Base-by-base conservation (phyloP, 1,139 yeast genomes). In the Ogataea hybrid region DNA sequence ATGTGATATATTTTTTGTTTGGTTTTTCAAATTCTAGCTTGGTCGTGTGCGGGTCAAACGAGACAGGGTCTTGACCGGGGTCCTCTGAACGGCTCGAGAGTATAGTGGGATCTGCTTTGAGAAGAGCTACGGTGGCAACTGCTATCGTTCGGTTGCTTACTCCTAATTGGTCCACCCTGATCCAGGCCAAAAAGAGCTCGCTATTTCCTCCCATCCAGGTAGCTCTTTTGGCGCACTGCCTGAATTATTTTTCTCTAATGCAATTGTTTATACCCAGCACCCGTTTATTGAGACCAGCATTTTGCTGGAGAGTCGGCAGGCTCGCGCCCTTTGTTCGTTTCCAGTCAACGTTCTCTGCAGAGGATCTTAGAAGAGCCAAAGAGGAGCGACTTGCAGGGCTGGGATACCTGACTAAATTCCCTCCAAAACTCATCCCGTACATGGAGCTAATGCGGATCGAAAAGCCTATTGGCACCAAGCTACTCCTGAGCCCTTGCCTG, bases 361-460 rank as follows among this genome's bases (percentile, higher is more conserved):
- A 78, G 48, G 84, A 83, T 52, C 56, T 79, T 22, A 73, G 70
- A 42, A 69, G 72, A 1, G 88, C 90, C 1, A 69, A 77, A 18
- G 59, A 72, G 28, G 77, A 78, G 4, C 68, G 92, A 46, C 55
- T 77, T 28, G 74, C 78, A 2, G 79, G 78, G 0, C 65, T 84
- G 36, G 88, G 85, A 0, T 69, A 74, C 1, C 74, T 87, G 11
- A 69, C 78, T 3, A 69, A 75, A 25, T 68, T 89, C 18, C 97
- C 97, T 0, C 72, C 69, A 34, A 71, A 73, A 48, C 71, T 82
- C 78, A 81, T 87, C 35, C 98, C 98, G 0, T 92, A 88, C 59
- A 95, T 96, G 33, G 95, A 88, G 58, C 71, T 94, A 42, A 81
- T 89, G 84, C 71, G 99, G 43, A 65, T 92, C 42, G 98, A 94